phyloP scores from a whole-genome alignment of 1,284 basidiomycete species.

The Lignosus rhinocerotis region DNA sequence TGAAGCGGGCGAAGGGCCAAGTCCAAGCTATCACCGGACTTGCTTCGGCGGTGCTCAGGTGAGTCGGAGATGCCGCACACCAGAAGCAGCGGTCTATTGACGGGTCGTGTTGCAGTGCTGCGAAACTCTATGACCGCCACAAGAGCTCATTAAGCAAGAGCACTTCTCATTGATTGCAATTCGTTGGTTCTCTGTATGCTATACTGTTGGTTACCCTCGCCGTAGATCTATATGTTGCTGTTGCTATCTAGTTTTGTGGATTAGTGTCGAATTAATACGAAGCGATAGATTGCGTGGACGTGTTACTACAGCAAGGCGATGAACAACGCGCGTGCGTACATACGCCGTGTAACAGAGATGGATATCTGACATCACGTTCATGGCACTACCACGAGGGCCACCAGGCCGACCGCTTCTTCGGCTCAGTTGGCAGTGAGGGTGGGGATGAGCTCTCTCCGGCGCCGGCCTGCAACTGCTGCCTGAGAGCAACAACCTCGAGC shows the following conservation, averaged over 20 bases:
- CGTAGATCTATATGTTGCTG: slow-evolving; percentile 11
- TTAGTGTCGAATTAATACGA: slow-evolving; percentile 13
- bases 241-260: slow-evolving; percentile 11
- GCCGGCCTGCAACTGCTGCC: slow-evolving; percentile 14
- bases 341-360: neutral
- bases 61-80: slow-evolving; percentile 21
- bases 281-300: slow-evolving; percentile 7
- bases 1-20: slow-evolving; percentile 60
- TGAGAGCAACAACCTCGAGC: slow-evolving; percentile 52
- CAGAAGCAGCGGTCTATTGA: slow-evolving; percentile 8
- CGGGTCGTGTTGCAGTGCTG: slow-evolving; percentile 45
- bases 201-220: slow-evolving; percentile 18
- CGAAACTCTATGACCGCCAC: slow-evolving; percentile 72
- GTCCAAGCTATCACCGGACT: slow-evolving; percentile 69
- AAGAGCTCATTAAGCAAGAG: slow-evolving; percentile 58
- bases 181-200: neutral
- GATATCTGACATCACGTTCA: neutral
- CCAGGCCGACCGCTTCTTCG: slow-evolving; percentile 14
- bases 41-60: slow-evolving; percentile 72
- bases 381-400: slow-evolving; percentile 13
- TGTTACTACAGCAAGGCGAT: neutral
- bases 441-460: neutral
- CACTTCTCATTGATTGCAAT: slow-evolving; percentile 22
- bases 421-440: neutral
- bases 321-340: neutral